Base-by-base conservation (phyloP, 164 flowering plant species). In the Berberis thunbergii region DNA sequence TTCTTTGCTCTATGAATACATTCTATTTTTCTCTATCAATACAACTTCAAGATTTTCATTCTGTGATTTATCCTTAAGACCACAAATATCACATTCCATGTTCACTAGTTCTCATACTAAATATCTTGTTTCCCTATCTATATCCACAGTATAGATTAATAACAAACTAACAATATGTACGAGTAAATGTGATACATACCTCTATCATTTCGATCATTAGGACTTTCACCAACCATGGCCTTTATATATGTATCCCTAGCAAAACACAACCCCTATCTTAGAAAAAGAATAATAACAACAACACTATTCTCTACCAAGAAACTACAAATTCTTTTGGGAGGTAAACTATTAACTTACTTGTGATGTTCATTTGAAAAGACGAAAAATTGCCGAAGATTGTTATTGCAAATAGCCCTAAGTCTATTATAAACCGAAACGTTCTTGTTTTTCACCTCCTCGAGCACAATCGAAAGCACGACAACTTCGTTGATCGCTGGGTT, bases 181-280 rank as follows among this genome's bases (percentile, higher is more conserved):
- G 26, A 26, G 26, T 26, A 26, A 26, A 26, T 26, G 26, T 54
- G 39, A 6, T 41, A 56, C 8, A 2, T 61, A 91, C 99, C 99
- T 85, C 97, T 89, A 69, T 94, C 99, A 78, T 94, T 94, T n/a
- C 91, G 80, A 67, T 94, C 99, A 82, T 94, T 94, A 55, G 92
- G 86, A 80, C 80, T 86, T 76, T 94, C 99, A 43, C 87, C 86
- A 59, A 70, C 78, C 96, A 87, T 85, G 39, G 77, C 79, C 73
- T 85, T 84, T 65, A 94, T 78, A 74, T 81, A 89, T 41, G 99
- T 94, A 68, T 94, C 99, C 84, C 97, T 91, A 64, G 8, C 43
- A 65, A 52, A 26, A 40, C 26, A 7, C 8, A 64, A 2, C 26
- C 26, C 26, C 26, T 26, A 26, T 26, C 26, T 26, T 26, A 26